Percentiles rank a stretch among this genome's conserved stretches.
Evolutionary conservation across 371 early-diverging fungal species (phyloP).

Genomic region (Batrachochytrium dendrobatidis): DNA sequence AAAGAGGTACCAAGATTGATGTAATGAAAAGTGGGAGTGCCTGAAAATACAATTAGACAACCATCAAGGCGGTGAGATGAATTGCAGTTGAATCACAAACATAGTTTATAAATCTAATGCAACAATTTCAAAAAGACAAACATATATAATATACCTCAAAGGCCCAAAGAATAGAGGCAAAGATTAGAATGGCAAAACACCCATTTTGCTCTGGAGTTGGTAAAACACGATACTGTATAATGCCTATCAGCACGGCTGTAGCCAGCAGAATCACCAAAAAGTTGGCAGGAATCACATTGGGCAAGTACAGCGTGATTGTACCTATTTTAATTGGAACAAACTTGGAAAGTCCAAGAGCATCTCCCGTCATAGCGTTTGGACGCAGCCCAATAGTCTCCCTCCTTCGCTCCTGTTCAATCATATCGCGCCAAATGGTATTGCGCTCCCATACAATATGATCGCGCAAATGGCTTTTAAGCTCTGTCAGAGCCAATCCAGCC

Average conservation of each 20-base stretch:
- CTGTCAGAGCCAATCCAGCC: slow-evolving; percentile 55
- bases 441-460: slow-evolving; percentile 93
- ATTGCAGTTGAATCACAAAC: too few species aligned
- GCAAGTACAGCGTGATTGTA: slow-evolving; percentile 2
- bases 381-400: slow-evolving; percentile 34
- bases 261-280: slow-evolving; percentile 11
- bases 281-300: slow-evolving; percentile 3
- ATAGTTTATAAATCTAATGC: too few species aligned
- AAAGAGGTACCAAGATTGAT: slow-evolving; percentile 76
- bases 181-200: slow-evolving; percentile 84
- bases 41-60: too few species aligned
- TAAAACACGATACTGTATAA: slow-evolving; percentile 12
- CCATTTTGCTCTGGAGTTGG: slow-evolving; percentile 26
- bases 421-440: slow-evolving; percentile 95
- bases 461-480: slow-evolving; percentile 72
- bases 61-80: too few species aligned
- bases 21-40: slow-evolving; percentile 90
- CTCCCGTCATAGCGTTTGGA: slow-evolving; percentile 3
- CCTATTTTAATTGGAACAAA: slow-evolving; percentile 1
- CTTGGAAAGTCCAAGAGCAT: background rate
- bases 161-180: slow-evolving; percentile 88
- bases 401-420: slow-evolving; percentile 83
- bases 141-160: slow-evolving; percentile 57
- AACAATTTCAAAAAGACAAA: background rate
- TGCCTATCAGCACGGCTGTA: slow-evolving; percentile 2